Evolutionary conservation across 768 basidiomycete species (phyloP).

Genomic region (Russula brevipes): DNA sequence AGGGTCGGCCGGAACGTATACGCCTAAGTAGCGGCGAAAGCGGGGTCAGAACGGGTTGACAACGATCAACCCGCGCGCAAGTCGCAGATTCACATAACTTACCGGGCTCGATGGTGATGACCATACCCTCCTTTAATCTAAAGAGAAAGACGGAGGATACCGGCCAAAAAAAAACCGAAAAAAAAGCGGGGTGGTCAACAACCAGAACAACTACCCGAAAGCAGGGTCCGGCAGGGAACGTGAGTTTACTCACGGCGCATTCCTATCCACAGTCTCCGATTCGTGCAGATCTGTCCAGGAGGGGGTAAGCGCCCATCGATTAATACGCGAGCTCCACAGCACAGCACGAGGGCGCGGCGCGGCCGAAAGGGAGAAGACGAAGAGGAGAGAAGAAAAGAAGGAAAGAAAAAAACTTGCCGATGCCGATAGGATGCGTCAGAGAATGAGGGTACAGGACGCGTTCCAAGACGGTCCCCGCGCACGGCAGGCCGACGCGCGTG

Average conservation of each 20-base stretch:
- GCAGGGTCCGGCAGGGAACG: too few relatives aligned
- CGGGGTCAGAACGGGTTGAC: not conserved
- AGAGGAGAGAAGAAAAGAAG: not conserved
- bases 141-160: not conserved
- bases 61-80: not conserved
- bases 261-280: conserved; percentile 55
- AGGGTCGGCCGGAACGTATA: conserved; percentile 80
- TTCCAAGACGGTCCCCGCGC: conserved; percentile 53
- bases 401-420: conserved; percentile 45
- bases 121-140: conserved; percentile 79
- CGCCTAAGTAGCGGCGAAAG: conserved; percentile 40
- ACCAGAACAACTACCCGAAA: not conserved
- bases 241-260: conserved; percentile 41
- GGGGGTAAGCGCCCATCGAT: too few relatives aligned
- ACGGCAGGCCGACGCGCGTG: conserved; percentile 58
- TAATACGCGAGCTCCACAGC: too few relatives aligned
- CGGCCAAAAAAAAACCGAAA: too few relatives aligned
- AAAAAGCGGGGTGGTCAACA: not conserved
- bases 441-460: conserved; percentile 85
- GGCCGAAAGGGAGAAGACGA: too few relatives aligned
- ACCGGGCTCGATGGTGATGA: conserved; percentile 91
- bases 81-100: conserved; percentile 13
- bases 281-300: conserved; percentile 75
- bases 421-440: conserved; percentile 86
- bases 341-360: too few relatives aligned